A percentile compares a stretch with the other conserved stretches of the same genome.
Evolutionary conservation across 106 monocot genomes (phyloP).

Genomic region (Dendrobium officinale): DNA sequence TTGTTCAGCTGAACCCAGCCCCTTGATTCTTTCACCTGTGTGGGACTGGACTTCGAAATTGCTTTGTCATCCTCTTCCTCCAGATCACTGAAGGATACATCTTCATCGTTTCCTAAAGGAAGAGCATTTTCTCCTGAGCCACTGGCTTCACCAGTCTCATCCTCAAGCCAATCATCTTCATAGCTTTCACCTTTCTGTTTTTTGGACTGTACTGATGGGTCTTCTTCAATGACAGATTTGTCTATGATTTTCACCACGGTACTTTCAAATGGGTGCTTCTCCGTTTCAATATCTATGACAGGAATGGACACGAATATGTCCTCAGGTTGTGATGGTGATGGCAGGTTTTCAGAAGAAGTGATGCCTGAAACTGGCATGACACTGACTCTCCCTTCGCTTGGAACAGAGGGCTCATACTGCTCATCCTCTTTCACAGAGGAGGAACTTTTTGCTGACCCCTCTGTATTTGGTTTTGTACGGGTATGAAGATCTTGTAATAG

Average conservation of each 20-base stretch:
- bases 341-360: neutral
- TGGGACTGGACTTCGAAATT: neutral
- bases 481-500: conserved; percentile 19
- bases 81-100: conserved; percentile 40
- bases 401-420: neutral
- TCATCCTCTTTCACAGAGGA: neutral
- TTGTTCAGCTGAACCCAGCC: conserved; percentile 19
- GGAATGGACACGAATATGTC: conserved; percentile 6
- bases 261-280: conserved; percentile 19
- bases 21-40: conserved; percentile 6
- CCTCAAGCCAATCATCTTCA: conserved; percentile 23
- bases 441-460: neutral
- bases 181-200: conserved; percentile 8
- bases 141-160: conserved; percentile 9
- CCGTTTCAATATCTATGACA: conserved; percentile 13
- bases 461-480: conserved; percentile 2
- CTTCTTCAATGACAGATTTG: conserved; percentile 31
- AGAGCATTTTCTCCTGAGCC: neutral
- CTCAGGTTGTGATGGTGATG: neutral
- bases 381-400: conserved; percentile 1
- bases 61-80: conserved; percentile 27
- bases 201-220: neutral
- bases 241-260: conserved; percentile 17
- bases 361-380: neutral
- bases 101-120: conserved; percentile 26